Base-by-base conservation (phyloP, 371 early-diverging fungal species). In the Lichtheimia ramosa region DNA sequence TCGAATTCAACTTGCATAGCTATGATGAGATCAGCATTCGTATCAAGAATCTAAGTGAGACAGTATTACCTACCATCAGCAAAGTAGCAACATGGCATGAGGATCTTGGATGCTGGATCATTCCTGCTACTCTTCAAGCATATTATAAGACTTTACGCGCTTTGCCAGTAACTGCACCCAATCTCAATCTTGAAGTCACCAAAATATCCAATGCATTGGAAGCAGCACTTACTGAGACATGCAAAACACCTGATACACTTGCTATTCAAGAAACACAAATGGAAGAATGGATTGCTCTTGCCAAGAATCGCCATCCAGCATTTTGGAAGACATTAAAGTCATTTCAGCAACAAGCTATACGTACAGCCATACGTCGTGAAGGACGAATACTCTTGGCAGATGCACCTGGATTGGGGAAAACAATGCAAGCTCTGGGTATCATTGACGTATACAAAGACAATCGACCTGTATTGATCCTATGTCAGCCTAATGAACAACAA, bases 331-430 rank as follows among this genome's bases (percentile, higher is more conserved):
- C 48, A 5, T 58, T 88, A 27, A 68, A 76, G 20, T 54, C 61
- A 3, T 83, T 80, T 58, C 89, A 90, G 60, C 65, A 62, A 42
- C 75, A 84, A 41, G 84, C 74, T 0, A 83, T 91, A 0, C 52
- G 51, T 14, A 53, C 63, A 59, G 84, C 77, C 7, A 23, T 86
- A 5, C 63, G 65, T 16, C 66, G 68, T 24, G 54, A 70, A 2
- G 89, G 89, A 0, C 61, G 86, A 42, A 55, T 89, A 5, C 54
- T 99, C 48, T 69, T 99, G 59, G 96, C 96, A 0, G 99, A 99
- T 71, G 97, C 98, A 73, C 95, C 96, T 94, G 96, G 97, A 14
- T 66, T 96, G 8, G 96, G 95, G 10, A 93, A 93, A 73, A 91
- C 92, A 2, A 88, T 98, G 48, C 97, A 99, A 71, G 96, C 98